Evolutionary conservation across 768 basidiomycete species (phyloP).

Genomic region (Udeniomyces megalosporus): DNA sequence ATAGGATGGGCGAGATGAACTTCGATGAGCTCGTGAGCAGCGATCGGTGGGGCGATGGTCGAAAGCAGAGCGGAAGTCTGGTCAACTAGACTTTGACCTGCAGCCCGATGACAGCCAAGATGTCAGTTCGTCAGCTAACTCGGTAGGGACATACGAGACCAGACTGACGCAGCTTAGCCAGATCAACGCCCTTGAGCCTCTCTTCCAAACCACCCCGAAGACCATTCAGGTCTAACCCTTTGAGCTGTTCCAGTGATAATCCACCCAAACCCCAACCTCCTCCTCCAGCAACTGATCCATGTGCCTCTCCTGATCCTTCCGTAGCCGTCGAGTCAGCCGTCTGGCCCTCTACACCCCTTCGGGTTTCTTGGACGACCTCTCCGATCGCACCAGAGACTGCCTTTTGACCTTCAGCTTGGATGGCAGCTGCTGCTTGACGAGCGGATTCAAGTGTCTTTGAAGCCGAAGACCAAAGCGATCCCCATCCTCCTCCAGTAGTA

Average conservation of each 20-base stretch:
- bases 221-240: too few relatives aligned
- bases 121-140: too few relatives aligned
- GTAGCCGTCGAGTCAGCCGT: background rate
- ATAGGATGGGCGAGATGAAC: conserved; percentile 93
- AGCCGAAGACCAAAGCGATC: conserved; percentile 11
- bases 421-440: background rate
- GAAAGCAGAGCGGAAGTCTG: conserved; percentile 50
- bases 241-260: background rate
- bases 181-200: conserved; percentile 9
- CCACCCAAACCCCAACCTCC: background rate
- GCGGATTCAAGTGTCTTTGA: conserved; percentile 1
- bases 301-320: background rate
- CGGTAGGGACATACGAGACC: background rate
- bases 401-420: background rate
- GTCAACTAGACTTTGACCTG: background rate
- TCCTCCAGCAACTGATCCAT: background rate
- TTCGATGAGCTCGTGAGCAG: conserved; percentile 94
- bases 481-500: background rate
- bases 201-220: background rate
- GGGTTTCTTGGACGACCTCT: background rate
- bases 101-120: background rate
- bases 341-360: background rate
- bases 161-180: conserved; percentile 10
- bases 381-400: background rate
- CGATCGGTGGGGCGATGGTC: conserved; percentile 93